Percentiles rank a stretch among this genome's conserved stretches.
Evolutionary conservation across 768 basidiomycete genomes (phyloP).

Genomic region (Xerocomellus dryophilus): DNA sequence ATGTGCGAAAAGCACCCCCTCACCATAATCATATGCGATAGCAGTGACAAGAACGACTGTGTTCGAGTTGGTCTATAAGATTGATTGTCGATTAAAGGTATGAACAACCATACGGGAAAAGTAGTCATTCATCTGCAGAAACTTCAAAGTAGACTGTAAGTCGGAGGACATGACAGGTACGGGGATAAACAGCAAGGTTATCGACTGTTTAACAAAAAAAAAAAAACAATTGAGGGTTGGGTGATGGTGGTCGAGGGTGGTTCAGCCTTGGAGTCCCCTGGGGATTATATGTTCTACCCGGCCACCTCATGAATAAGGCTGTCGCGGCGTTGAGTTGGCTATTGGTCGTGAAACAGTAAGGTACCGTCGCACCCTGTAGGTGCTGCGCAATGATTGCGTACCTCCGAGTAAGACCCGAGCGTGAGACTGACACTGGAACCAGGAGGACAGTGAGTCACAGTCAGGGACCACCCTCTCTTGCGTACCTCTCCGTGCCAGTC

Average conservation of each 20-base stretch:
- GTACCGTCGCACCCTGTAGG: too few species aligned
- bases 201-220: not conserved
- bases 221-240: not conserved
- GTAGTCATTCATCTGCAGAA: not conserved
- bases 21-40: constrained; percentile 10
- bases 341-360: too few species aligned
- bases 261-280: not conserved
- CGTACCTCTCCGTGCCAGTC: too few species aligned
- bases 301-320: too few species aligned
- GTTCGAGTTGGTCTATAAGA: not conserved
- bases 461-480: too few species aligned
- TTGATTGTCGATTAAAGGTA: not conserved
- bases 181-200: not conserved
- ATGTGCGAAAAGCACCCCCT: not conserved
- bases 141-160: not conserved
- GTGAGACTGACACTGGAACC: too few species aligned
- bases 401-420: too few species aligned
- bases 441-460: too few species aligned
- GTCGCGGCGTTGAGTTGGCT: too few species aligned
- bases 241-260: not conserved
- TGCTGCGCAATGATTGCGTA: too few species aligned
- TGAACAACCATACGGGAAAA: not conserved
- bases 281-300: not conserved
- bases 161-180: not conserved
- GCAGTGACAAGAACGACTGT: not conserved